Conservation (phyloP, 2,329 filamentous ascomycete species). For the Zalaria obscura region DNA sequence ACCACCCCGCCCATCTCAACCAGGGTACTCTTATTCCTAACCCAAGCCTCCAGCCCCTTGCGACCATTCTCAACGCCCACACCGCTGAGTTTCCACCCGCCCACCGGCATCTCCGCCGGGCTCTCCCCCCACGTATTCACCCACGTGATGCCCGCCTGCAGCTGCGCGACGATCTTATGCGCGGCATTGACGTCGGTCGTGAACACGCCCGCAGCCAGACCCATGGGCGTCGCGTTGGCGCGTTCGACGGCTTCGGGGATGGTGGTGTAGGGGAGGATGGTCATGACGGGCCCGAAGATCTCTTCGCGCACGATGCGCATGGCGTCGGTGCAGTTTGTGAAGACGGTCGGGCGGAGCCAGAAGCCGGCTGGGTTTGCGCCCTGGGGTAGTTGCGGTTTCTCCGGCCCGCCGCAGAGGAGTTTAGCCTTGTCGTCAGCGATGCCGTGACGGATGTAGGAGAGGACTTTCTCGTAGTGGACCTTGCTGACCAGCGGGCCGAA, state of each 20-base stretch:
- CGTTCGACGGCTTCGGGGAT: conserved; percentile 55
- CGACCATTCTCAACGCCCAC: conserved; percentile 77
- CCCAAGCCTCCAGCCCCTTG: conserved; percentile 66
- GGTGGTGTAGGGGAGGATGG: conserved; percentile 58
- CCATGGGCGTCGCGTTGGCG: conserved; percentile 64
- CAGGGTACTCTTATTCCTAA: conserved; percentile 75
- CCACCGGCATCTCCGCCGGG: conserved; percentile 83
- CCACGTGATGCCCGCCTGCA: conserved; percentile 83
- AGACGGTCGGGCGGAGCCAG: conserved; percentile 75
- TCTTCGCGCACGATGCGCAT: conserved; percentile 74
- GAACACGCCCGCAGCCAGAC: conserved; percentile 74
- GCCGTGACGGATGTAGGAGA: conserved; percentile 62
- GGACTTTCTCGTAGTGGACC: conserved; percentile 62
- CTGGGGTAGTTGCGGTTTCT: conserved; percentile 38
- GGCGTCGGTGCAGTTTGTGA: conserved; percentile 69
- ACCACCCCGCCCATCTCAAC: conserved; percentile 65
- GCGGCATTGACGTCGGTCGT: conserved; percentile 60
- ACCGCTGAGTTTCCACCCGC: conserved; percentile 84
- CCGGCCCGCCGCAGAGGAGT: conserved; percentile 56
- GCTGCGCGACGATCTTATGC: conserved; percentile 53
- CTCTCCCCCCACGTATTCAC: conserved; percentile 89
- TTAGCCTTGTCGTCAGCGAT: conserved; percentile 58
- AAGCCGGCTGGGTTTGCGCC: conserved; percentile 45
- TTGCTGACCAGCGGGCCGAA: conserved; percentile 71
- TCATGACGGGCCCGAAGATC: conserved; percentile 82